Conservation (phyloP, 768 basidiomycete genomes). For the Mycena kentingensis region DNA sequence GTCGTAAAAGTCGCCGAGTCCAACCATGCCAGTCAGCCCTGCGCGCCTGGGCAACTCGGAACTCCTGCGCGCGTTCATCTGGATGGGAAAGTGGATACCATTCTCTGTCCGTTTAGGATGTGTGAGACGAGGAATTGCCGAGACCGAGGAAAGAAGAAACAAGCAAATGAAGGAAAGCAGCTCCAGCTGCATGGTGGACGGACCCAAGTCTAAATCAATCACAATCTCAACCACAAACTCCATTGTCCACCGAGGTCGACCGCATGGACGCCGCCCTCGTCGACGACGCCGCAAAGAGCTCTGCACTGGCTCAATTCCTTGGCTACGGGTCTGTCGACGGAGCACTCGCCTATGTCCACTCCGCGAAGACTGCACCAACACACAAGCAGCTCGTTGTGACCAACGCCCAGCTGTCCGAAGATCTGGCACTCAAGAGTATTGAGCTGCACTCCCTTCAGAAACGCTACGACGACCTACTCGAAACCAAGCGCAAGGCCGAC, state of each 20-base stretch:
- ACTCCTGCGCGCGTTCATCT: constrained; percentile 22
- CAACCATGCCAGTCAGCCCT: constrained; percentile 42
- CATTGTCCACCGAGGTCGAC: too few species aligned
- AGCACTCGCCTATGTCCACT: too few species aligned
- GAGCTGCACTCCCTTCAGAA: constrained; percentile 9
- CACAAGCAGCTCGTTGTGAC: not conserved
- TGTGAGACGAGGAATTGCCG: constrained; percentile 7
- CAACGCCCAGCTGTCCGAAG: not conserved
- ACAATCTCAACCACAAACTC: not conserved
- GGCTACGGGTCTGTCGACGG: too few species aligned
- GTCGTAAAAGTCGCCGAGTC: constrained; percentile 63
- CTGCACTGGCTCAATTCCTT: too few species aligned
- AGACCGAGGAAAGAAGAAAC: constrained; percentile 4
- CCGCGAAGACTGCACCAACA: too few species aligned
- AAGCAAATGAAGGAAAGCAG: constrained; percentile 16
- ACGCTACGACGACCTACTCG: constrained; percentile 11
- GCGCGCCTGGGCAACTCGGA: constrained; percentile 27
- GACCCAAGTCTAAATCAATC: not conserved
- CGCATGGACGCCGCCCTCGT: too few species aligned
- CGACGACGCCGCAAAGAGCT: too few species aligned
- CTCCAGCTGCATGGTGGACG: constrained; percentile 22
- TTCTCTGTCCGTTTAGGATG: constrained; percentile 28
- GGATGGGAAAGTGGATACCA: constrained; percentile 43
- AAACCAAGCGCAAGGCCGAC: constrained; percentile 15
- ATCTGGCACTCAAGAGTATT: not conserved